phyloP scores from a whole-genome alignment of 2,329 filamentous ascomycete species.

The Dryadomyces sulphureus region DNA sequence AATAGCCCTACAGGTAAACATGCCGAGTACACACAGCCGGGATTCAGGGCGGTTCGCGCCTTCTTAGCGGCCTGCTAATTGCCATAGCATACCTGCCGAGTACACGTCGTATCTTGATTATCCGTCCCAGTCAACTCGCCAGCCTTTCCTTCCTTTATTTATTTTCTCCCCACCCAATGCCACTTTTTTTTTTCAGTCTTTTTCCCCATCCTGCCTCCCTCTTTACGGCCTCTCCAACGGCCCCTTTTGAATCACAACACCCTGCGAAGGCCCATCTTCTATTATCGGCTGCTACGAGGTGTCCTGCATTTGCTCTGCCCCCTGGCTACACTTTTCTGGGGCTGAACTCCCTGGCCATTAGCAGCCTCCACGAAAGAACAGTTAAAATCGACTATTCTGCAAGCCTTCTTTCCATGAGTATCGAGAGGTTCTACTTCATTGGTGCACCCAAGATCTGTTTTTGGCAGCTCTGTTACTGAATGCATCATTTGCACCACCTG shows the following conservation, averaged over 20 bases:
- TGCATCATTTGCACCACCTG: constrained; percentile 11
- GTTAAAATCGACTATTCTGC: no score
- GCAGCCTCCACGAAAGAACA: no score
- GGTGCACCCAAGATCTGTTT: neutral
- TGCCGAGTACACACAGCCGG: neutral
- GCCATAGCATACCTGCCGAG: no score
- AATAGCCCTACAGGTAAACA: neutral
- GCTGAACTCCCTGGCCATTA: no score
- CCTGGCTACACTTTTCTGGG: no score
- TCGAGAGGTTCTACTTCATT: neutral
- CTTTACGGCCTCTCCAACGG: no score
- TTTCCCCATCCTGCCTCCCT: neutral
- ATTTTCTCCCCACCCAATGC: neutral
- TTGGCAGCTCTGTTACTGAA: constrained; percentile 7
- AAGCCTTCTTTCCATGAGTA: no score
- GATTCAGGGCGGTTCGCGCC: neutral
- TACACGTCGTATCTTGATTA: no score
- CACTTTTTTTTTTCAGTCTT: neutral
- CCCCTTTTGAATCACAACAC: neutral
- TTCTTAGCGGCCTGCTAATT: no score
- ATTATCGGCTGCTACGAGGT: no score
- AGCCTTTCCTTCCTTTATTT: neutral
- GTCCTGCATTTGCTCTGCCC: no score
- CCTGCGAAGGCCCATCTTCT: no score
- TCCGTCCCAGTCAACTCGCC: neutral